Base-by-base conservation (phyloP, 495 filamentous ascomycete species). In the Hypoxylon fuscum region DNA sequence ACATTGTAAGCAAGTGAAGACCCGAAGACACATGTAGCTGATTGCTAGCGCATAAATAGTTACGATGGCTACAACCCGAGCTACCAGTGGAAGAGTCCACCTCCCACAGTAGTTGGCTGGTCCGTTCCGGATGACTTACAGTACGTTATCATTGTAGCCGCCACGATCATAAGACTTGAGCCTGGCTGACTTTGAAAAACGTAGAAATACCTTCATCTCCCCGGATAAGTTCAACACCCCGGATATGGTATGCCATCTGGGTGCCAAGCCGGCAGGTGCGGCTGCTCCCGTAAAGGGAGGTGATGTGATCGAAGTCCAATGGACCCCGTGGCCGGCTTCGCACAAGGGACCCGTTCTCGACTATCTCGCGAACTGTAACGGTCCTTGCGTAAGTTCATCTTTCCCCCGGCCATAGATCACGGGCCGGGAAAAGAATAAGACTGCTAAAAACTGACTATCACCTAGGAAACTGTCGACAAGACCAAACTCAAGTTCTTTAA, bases 331-430 rank as follows among this genome's bases (percentile, higher is more conserved):
- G 85, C 85, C 85, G 12, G 72, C 72, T 9, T 77, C 73, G 32
- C 85, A 87, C 66, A 79, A 85, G 63, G 87, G 88, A n/a, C 85
- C 86, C 4, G 83, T 90, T 53, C 80, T 89, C 52, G 83, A 81
- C 58, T 89, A 90, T 72, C 66, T 91, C 44, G 88, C 88, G 59
- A 83, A 87, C 60, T 90, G 88, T 74, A 75, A 83, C 47, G 83
- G 68, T 23, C 48, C 84, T n/a, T 81, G 72, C 79, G 72, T 74
- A 55, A 35, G 62, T 21, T 14, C 27, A 27, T 29, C 10, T 48
- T 27, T n/a, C 14, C 17, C 27, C 27, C 17, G 7, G 15, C 21
- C 7, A 11, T 44, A 9, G 15, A 40, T 15, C 3, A 2, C 2
- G 6, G 6, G 2, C 8, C 34, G 2, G 15, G 3, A 15, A 40